Base-by-base conservation (phyloP, 2,329 filamentous ascomycete species). In the Sclerotinia minor region DNA sequence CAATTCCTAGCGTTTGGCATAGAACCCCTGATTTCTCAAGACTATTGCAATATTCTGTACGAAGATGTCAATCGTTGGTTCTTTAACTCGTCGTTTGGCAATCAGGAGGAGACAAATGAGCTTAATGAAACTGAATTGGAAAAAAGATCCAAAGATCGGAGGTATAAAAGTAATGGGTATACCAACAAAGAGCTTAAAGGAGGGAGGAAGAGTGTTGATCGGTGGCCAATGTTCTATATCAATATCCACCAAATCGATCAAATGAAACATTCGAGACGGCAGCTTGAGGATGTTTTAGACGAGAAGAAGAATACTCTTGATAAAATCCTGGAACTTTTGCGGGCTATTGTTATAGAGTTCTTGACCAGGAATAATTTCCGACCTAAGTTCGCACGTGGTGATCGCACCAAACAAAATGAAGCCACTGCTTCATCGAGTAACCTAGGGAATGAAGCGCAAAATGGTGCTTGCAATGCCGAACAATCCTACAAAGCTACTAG, bases 221-320 rank as follows among this genome's bases (percentile, higher is more conserved):
- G 87, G 63, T 95, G 92, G 88, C 93, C 94, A 0, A 94, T 94
- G 88, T 98, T 97, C 74, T 90, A 89, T 73, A 79, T 98, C n/a
- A 86, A 86, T 38, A 85, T 97, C 47, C 79, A 82, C 2, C 74
- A 84, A 15, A 50, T 52, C 13, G 26, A 59, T 45, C 47, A 15
- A 35, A 13, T 21, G 21, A 2, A 44, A 2, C 44, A 47, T 55
- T 11, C 29, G 1, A 61, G 21, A 5, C n/a, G 67, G 1, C 77
- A 79, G n/a, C 38, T 77, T 2, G 78, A 81, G n/a, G 77, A 79
- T 24, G 67, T 83, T 17, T 75, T 85, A 1, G 79, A 83, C 64
- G 80, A 83, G 17, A 80, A 81, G 38, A 77, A 80, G 1, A 81
- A 50, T 80, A 80, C 17, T 44, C 65, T 76, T 3, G 63, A 50